Conservation (phyloP, 495 filamentous ascomycete genomes). For the Hypoxylon perforatum region DNA sequence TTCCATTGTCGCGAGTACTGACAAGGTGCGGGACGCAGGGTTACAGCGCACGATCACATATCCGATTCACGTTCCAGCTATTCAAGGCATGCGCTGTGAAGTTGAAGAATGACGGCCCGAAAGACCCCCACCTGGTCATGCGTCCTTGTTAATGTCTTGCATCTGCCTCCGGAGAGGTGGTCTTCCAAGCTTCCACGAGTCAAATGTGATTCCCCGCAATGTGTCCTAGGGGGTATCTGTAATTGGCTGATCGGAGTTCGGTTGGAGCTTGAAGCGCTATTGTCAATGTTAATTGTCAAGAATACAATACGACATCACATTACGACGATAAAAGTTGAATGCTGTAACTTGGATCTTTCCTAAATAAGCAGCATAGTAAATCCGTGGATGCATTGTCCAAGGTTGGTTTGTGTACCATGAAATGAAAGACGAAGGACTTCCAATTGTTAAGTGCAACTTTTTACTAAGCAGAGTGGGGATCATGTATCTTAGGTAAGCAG, state of each 20-base stretch:
- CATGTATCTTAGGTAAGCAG: too few relatives aligned
- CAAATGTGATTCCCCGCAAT: constrained; percentile 27
- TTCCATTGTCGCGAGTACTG: constrained; percentile 24
- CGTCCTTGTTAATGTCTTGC: not conserved
- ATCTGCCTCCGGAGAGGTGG: not conserved
- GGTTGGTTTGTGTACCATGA: too few relatives aligned
- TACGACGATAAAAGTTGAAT: too few relatives aligned
- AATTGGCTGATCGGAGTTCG: constrained; percentile 14
- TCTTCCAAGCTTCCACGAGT: constrained; percentile 24
- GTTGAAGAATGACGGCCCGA: constrained; percentile 2
- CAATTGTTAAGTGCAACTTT: too few relatives aligned
- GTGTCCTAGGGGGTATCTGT: constrained; percentile 15
- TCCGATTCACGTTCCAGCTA: constrained; percentile 8
- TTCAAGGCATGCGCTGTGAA: not conserved
- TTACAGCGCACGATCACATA: constrained; percentile 27
- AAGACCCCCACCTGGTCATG: not conserved
- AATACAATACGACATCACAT: constrained; percentile 25
- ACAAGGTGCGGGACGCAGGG: constrained; percentile 12
- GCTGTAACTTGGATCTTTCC: too few relatives aligned
- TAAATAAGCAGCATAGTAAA: too few relatives aligned
- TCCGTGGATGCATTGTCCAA: too few relatives aligned
- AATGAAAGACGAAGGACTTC: too few relatives aligned
- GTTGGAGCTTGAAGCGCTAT: not conserved
- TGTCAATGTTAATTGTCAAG: too few relatives aligned
- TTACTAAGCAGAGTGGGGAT: too few relatives aligned